These are phyloP conservation scores for Fistulinella cinereoalba DNA, from an alignment of 1,284 basidiomycete genomes.

Conservation along the genomic window DNA sequence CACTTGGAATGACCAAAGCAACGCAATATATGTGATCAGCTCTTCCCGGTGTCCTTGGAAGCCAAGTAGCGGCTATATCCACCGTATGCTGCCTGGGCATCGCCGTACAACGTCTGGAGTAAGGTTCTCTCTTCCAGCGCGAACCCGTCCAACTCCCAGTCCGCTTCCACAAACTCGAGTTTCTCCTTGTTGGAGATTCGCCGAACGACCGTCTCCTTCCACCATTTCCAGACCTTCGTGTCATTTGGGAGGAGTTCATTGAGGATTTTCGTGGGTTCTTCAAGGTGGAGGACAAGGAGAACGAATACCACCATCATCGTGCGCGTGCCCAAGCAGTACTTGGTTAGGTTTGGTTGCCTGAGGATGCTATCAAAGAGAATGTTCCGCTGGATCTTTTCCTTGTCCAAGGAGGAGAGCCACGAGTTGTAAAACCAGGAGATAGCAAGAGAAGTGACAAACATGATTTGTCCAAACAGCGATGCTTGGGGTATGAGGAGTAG, in stretches of 20 bases:
- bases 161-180: slow-evolving; percentile 17
- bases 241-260: slow-evolving; percentile 31
- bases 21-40: no score
- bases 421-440: slow-evolving; percentile 31
- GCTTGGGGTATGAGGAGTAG: slow-evolving; percentile 32
- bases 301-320: slow-evolving; percentile 31
- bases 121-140: slow-evolving; percentile 14
- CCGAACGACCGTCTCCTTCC: slow-evolving; percentile 20
- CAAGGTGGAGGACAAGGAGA: slow-evolving; percentile 27
- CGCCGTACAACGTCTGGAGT: slow-evolving; percentile 22
- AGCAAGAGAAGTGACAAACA: slow-evolving; percentile 30
- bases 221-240: slow-evolving; percentile 31
- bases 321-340: slow-evolving; percentile 29
- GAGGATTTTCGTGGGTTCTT: slow-evolving; percentile 23
- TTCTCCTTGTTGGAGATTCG: slow-evolving; percentile 22
- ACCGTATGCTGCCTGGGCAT: slow-evolving; percentile 22
- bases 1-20: no score
- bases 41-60: background rate
- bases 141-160: slow-evolving; percentile 26
- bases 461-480: slow-evolving; percentile 33
- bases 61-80: slow-evolving; percentile 11
- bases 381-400: slow-evolving; percentile 26
- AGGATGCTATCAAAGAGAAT: slow-evolving; percentile 26
- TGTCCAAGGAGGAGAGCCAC: slow-evolving; percentile 32
- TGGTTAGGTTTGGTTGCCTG: slow-evolving; percentile 21